Conservation (phyloP, 2,329 filamentous ascomycete species). For the Juglanconis oblonga region DNA sequence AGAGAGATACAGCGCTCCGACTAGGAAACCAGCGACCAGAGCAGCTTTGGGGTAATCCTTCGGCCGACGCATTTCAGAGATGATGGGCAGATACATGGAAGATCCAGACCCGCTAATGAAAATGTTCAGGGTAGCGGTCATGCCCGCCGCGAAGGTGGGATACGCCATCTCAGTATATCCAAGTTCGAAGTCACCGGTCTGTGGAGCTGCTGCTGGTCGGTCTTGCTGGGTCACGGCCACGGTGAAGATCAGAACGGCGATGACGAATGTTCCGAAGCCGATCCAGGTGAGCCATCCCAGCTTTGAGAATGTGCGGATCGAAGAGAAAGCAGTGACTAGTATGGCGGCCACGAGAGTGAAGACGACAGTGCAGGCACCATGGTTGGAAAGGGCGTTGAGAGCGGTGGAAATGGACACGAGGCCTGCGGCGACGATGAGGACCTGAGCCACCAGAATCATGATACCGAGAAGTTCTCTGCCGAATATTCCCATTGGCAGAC, state of each 20-base stretch:
- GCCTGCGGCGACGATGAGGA: slow-evolving; percentile 24
- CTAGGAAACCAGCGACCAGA: slow-evolving; percentile 23
- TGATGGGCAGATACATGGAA: slow-evolving; percentile 53
- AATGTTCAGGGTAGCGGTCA: slow-evolving; percentile 50
- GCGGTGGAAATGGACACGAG: slow-evolving; percentile 22
- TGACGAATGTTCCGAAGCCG: slow-evolving; percentile 45
- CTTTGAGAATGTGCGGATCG: slow-evolving; percentile 20
- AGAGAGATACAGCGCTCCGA: slow-evolving; percentile 27
- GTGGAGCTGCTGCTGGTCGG: slow-evolving; percentile 54
- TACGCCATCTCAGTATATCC: slow-evolving; percentile 49
- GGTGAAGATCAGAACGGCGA: slow-evolving; percentile 38
- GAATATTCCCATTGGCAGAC: not conserved
- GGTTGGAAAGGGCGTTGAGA: slow-evolving; percentile 26
- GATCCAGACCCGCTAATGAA: slow-evolving; percentile 53
- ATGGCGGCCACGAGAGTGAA: slow-evolving; percentile 26
- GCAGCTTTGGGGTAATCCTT: slow-evolving; percentile 39
- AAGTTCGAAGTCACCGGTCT: slow-evolving; percentile 51
- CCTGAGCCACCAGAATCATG: slow-evolving; percentile 3
- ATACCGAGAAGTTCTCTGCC: not conserved
- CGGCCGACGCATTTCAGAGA: slow-evolving; percentile 55
- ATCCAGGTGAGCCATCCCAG: slow-evolving; percentile 35
- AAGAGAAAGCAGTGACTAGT: slow-evolving; percentile 23
- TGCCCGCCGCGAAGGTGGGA: slow-evolving; percentile 52
- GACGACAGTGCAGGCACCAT: slow-evolving; percentile 25
- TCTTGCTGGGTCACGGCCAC: slow-evolving; percentile 39